phyloP scores from a whole-genome alignment of 495 filamentous ascomycete species.

The Cercophora sp. region DNA sequence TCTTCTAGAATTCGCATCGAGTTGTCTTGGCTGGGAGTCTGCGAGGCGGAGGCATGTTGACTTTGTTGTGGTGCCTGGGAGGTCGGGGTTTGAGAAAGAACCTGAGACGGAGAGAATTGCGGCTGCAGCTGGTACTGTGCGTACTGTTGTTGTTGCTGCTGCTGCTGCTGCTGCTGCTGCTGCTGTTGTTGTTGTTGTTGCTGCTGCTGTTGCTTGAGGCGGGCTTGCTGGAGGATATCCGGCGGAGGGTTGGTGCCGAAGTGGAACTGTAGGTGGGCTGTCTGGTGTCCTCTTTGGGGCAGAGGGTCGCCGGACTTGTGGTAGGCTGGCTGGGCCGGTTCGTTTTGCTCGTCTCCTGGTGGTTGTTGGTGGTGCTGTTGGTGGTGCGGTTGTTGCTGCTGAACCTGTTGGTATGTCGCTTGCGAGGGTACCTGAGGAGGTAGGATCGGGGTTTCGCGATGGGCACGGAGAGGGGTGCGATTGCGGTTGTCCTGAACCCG shows the following conservation, averaged over 20 bases:
- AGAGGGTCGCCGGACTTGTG: neutral
- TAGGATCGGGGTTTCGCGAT: constrained; percentile 19
- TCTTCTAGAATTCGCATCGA: constrained; percentile 9
- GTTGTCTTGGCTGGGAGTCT: constrained; percentile 4
- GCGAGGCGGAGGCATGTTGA: neutral
- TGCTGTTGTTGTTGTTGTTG: constrained; percentile 10
- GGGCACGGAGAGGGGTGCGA: constrained; percentile 2
- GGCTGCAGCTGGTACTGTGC: neutral
- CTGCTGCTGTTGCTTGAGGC: constrained; percentile 1
- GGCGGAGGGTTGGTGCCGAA: neutral
- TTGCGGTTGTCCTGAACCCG: neutral
- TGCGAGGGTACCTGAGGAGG: constrained; percentile 17
- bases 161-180: constrained; percentile 11
- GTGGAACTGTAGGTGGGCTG: too few species aligned
- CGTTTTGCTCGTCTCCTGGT: too few species aligned
- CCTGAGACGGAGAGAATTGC: too few species aligned
- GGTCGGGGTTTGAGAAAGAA: too few species aligned
- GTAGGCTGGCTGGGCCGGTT: too few species aligned
- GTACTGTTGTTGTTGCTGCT: constrained; percentile 9
- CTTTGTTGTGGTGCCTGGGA: constrained; percentile 2
- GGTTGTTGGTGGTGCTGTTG: constrained; percentile 1
- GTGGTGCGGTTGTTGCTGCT: constrained; percentile 4
- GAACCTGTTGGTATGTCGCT: constrained; percentile 2
- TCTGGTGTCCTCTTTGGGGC: too few species aligned
- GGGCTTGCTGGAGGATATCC: constrained; percentile 6